Conservation (phyloP, 805 yeast species). For the Candida rishiriensis region DNA sequence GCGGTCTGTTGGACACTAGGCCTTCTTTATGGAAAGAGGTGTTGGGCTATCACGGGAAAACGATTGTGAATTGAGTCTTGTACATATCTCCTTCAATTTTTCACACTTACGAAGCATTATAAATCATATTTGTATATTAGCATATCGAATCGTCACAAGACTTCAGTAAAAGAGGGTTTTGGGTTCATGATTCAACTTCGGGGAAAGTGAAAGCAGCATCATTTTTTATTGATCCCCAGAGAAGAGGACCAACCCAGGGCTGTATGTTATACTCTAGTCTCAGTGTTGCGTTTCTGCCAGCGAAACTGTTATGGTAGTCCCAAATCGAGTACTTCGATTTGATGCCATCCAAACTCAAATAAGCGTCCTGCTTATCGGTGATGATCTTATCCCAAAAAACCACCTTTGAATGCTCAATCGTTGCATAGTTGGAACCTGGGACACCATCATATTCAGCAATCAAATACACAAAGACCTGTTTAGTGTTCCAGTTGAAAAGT, state of each 20-base stretch:
- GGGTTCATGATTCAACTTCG: too few relatives aligned
- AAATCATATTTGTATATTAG: too few relatives aligned
- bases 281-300: slow-evolving; percentile 61
- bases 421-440: slow-evolving; percentile 29
- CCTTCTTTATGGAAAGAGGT: too few relatives aligned
- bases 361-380: slow-evolving; percentile 52
- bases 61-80: too few relatives aligned
- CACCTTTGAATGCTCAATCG: slow-evolving; percentile 42
- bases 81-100: too few relatives aligned
- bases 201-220: slow-evolving; percentile 16
- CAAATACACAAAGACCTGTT: slow-evolving; percentile 88
- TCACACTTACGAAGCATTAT: too few relatives aligned
- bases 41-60: too few relatives aligned
- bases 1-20: too few relatives aligned
- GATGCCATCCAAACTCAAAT: slow-evolving; percentile 43
- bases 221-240: slow-evolving; percentile 54
- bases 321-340: slow-evolving; percentile 80
- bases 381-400: slow-evolving; percentile 92
- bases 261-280: slow-evolving; percentile 87
- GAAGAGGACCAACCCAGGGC: slow-evolving; percentile 80
- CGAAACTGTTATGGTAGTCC: slow-evolving; percentile 66
- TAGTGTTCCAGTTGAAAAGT: slow-evolving; percentile 94
- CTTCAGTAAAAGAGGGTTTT: too few relatives aligned
- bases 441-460: slow-evolving; percentile 73
- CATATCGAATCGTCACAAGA: too few relatives aligned